A percentile compares a stretch with the other conserved stretches of the same genome.
phyloP scores from a whole-genome alignment of 192 early-diverging fungal species.

The Cladochytrium replicatum region DNA sequence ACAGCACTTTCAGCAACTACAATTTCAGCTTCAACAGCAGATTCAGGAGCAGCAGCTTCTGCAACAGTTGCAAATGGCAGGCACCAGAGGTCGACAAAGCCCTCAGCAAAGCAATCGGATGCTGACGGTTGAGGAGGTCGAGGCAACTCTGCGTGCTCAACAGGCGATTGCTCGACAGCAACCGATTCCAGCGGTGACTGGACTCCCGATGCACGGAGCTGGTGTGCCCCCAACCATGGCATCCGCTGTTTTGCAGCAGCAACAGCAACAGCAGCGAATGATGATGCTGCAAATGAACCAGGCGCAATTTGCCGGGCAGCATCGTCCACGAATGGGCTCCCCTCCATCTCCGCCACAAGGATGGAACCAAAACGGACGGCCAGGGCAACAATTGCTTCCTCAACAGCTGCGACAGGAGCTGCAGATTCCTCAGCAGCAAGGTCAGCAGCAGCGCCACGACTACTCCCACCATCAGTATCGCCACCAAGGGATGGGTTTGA shows the following conservation, averaged over 20 bases:
- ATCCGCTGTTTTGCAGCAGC: not conserved
- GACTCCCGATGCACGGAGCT: constrained; percentile 1
- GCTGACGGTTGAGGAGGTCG: constrained; percentile 4
- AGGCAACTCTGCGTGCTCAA: not conserved
- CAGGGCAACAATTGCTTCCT: not conserved
- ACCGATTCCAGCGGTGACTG: constrained; percentile 7
- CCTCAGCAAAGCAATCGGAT: constrained; percentile 2
- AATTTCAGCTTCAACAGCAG: not conserved
- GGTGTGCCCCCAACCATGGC: constrained; percentile 1
- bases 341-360: constrained; percentile 7
- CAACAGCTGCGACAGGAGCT: constrained; percentile 1
- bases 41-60: constrained; percentile 8
- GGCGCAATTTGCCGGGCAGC: constrained; percentile 1
- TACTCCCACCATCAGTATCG: constrained; percentile 1
- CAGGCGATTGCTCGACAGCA: constrained; percentile 6
- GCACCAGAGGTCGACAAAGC: not conserved
- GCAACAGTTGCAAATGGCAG: constrained; percentile 5
- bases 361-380: constrained; percentile 4
- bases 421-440: constrained; percentile 1
- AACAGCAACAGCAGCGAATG: not conserved
- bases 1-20: constrained; percentile 9
- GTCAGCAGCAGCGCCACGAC: constrained; percentile 10
- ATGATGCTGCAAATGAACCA: not conserved
- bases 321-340: constrained; percentile 5
- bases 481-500: not conserved